Base-by-base conservation (phyloP, 106 monocot species). In the Apostasia ramifera region DNA sequence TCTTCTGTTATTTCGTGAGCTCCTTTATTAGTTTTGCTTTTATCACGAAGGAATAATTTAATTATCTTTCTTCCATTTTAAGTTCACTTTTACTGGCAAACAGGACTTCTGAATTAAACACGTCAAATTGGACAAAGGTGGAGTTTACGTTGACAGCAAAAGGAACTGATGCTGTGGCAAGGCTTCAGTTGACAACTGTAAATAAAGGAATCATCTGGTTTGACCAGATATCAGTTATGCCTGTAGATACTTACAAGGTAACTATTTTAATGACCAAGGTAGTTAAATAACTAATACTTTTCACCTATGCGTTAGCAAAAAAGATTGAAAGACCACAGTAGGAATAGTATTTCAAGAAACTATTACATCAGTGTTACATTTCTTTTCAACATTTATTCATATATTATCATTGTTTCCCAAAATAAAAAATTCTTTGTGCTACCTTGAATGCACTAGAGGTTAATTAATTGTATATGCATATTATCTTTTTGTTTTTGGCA, bases 221-320 rank as follows among this genome's bases (percentile, higher is more conserved):
- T 42, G 92, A 92, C 76, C 92, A 98, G 83, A 81, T 92, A 55
- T 88, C 85, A 40, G 77, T 83, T 55, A 91, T 91, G 88, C 95
- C 94, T 37, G 47, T 72, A 9, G 94, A 94, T 71, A 94, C 94
- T 47, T 83, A 90, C 61, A 94, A 83, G 85, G 94, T 94, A 87
- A 53, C 9, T 47, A 66, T 15, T 74, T 73, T 57, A 53, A 26
- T 26, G 26, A 26, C 26, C 26, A 26, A 26, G 26, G 26, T 26
- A 26, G 26, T 26, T 26, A 26, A 26, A 26, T 26, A 26, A 26
- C 26, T 26, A 26, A 0, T 26, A 26, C 26, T 26, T 26, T 26
- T 26, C 26, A 26, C 26, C 26, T 26, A 26, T 26, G 26, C 26
- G 26, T 26, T 26, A 26, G 26, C 26, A 26, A 26, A 26, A 26